Evolutionary conservation across 202 grass and related monocot genomes (phyloP), one percentile per base, ranked within the genome.

Genomic region (Saccharum hybrid): DNA sequence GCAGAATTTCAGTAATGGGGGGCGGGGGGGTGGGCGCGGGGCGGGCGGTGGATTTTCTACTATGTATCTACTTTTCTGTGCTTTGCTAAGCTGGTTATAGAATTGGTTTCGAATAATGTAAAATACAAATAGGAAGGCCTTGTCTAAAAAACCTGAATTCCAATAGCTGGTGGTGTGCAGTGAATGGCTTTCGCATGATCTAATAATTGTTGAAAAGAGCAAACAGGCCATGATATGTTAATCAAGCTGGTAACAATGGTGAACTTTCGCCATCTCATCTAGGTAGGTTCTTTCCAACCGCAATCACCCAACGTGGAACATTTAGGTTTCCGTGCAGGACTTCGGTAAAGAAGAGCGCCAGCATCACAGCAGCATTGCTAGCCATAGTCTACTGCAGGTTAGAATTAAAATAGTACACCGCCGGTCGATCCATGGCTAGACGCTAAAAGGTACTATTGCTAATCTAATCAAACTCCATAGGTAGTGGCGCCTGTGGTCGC

Each of bases 251-350:
- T 19, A 52, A 52, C 16, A 19, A 33, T 33, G 31, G 31, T 33
- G 31, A 54, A 63, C 13, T 83, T 83, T 19, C 49, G 63, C 61
- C 68, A 75, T 37, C 21, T 83, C 83, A 63, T 68, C 38, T 72
- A 77, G 18, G 19, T 57, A 21, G 56, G 56, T 72, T 77, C 0
- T 57, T 68, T 65, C 68, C 76, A 84, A 71, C 36, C 7, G 63
- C 42, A 46, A 70, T 76, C 69, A 84, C 63, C 73, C 28, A 61
- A 68, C n/a, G 12, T 30, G 64, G 85, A 88, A 88, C 71, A 74
- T 85, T 79, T 88, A 37, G 86, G 70, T 70, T 36, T 41, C 68
- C 74, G 78, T 88, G 85, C 68, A 74, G 8, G 60, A 22, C 18
- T 78, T 74, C 7, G 67, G 60, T 69, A 75, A 81, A 81, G 12